These are phyloP conservation scores for Lactarius hatsudake DNA, from an alignment of 768 basidiomycete species.

Conservation along the genomic window DNA sequence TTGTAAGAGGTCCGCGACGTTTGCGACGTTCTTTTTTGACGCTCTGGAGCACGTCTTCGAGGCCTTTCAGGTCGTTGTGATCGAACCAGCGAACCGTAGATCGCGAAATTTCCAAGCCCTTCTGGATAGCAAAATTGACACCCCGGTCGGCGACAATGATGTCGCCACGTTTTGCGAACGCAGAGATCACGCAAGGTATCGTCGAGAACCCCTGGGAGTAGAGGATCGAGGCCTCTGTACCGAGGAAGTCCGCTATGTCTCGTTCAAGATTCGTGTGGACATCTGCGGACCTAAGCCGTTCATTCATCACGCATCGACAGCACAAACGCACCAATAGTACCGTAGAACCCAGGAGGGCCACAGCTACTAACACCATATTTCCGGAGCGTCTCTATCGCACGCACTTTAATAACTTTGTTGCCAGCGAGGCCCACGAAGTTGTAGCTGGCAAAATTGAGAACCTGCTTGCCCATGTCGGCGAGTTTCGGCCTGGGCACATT, in stretches of 20 bases:
- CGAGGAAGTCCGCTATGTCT: conserved; percentile 87
- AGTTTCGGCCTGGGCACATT: no score
- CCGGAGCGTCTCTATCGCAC: conserved; percentile 76
- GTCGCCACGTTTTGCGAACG: conserved; percentile 96
- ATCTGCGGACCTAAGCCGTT: conserved; percentile 46
- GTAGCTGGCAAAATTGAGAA: conserved; percentile 76
- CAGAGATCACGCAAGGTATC: conserved; percentile 90
- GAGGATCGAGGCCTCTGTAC: conserved; percentile 83
- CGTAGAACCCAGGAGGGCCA: conserved; percentile 96
- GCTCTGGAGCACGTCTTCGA: conserved; percentile 81
- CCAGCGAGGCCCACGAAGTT: conserved; percentile 91
- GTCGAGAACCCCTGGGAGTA: conserved; percentile 94
- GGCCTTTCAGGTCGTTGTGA: conserved; percentile 88
- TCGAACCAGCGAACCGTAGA: conserved; percentile 94
- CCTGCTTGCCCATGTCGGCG: no score
- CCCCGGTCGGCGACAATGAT: conserved; percentile 97
- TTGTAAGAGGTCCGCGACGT: conserved; percentile 74
- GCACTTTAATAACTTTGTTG: conserved; percentile 85
- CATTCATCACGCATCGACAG: background rate
- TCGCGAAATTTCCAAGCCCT: conserved; percentile 91
- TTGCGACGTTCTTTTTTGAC: conserved; percentile 89
- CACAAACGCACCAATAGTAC: conserved; percentile 73
- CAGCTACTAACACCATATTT: conserved; percentile 94
- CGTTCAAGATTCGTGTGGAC: conserved; percentile 89
- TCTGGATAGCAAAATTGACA: conserved; percentile 94